Conservation (phyloP, 768 basidiomycete genomes). For the Tylopilus rubrobrunneus region DNA sequence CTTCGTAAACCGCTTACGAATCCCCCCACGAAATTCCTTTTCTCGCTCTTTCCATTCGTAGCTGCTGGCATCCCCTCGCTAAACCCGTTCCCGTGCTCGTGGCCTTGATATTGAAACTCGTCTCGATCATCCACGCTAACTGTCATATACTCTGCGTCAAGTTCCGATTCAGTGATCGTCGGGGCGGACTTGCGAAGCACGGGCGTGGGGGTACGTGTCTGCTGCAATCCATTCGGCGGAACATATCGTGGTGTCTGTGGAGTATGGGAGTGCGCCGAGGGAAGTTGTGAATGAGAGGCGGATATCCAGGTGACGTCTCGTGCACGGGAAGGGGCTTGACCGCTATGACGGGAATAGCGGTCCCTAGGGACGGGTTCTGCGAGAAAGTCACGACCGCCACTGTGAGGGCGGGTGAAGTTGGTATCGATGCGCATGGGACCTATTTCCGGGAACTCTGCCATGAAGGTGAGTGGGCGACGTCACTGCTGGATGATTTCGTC, state of each 20-base stretch:
- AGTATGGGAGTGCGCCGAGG: constrained; percentile 27
- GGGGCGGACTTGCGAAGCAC: constrained; percentile 26
- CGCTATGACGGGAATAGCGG: constrained; percentile 28
- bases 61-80: constrained; percentile 20
- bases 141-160: constrained; percentile 34
- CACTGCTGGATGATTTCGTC: background rate
- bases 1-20: constrained; percentile 30
- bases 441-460: constrained; percentile 26
- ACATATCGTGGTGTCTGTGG: constrained; percentile 26
- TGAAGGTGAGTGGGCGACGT: constrained; percentile 7
- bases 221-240: constrained; percentile 18
- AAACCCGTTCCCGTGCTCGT: constrained; percentile 24
- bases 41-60: constrained; percentile 28
- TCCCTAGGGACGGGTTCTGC: constrained; percentile 22
- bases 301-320: constrained; percentile 34
- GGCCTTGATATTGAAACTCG: constrained; percentile 15
- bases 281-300: constrained; percentile 21
- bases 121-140: constrained; percentile 25
- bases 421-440: constrained; percentile 28
- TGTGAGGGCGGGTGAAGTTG: constrained; percentile 26
- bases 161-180: constrained; percentile 30
- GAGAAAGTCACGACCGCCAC: constrained; percentile 26
- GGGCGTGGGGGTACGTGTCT: constrained; percentile 26
- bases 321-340: constrained; percentile 22
- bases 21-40: constrained; percentile 29